Evolutionary conservation across 2,329 filamentous ascomycete genomes (phyloP), one percentile per base, ranked within the genome.

Genomic region (Drechslera avenae): DNA sequence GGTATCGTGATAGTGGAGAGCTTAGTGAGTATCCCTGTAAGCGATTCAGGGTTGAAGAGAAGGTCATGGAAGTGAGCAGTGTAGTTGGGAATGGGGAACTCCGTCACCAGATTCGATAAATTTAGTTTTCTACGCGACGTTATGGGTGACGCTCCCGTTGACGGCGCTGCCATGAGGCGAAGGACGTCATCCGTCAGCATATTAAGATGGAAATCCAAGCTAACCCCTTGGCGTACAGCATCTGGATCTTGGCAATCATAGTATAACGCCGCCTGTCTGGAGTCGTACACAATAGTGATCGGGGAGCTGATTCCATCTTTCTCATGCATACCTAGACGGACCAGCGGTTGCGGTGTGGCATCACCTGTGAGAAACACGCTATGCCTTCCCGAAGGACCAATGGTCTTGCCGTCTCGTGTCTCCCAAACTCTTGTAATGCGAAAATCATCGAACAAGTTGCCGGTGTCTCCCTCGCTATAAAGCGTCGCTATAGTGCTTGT

Each of bases 351-450:
- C 3, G 52, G 53, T 10, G 18, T 46, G 12, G 39, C 45, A 39
- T 52, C 44, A 28, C 41, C 46, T 8, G 46, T 36, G 16, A 42
- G 12, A 17, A 60, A 60, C 1, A 60, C 37, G 26, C 42, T 36
- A 21, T 55, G 59, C 13, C 17, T 53, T 13, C 46, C 52, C 13
- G 50, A 56, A 21, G 18, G 40, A 12, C 30, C 19, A n/a, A 13
- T 30, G 1, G 33, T 4, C 7, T 39, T 26, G 5, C 33, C 53
- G 14, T 54, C 33, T 5, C 26, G 14, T 19, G 3, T 44, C 16
- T 62, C 59, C 52, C 48, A 60, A 2, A 55, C 50, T 4, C 50
- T 13, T 3, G 53, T 54, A 8, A 59, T 36, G 9, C 55, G 45
- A 12, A 59, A 23, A 13, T 48, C 49, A 9, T 57, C 41, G 19